Conservation (phyloP, 495 filamentous ascomycete species). For the Ascobolus immersus region DNA sequence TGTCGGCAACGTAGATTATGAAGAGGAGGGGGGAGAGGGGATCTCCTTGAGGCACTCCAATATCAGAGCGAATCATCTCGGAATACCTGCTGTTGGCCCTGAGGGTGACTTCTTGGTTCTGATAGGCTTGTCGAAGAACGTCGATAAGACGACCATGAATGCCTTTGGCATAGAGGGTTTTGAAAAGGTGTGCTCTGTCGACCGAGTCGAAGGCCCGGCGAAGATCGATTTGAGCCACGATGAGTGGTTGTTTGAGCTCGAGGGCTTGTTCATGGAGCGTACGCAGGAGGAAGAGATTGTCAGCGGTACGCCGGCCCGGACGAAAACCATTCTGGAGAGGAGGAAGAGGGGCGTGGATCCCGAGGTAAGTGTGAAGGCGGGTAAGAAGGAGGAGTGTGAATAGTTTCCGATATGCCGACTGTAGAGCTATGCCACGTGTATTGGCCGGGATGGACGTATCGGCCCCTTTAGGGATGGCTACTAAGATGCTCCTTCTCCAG, state of each 20-base stretch:
- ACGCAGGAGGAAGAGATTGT: neutral
- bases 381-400: neutral
- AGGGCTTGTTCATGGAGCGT: neutral
- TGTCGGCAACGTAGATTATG: neutral
- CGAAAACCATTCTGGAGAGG: neutral
- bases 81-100: neutral
- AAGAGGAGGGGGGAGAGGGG: conserved; percentile 2
- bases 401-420: neutral
- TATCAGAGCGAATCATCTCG: neutral
- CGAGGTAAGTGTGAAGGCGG: neutral
- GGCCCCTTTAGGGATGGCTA: neutral
- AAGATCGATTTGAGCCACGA: neutral
- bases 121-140: neutral
- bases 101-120: neutral
- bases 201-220: neutral
- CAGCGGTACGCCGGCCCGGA: neutral
- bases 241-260: neutral
- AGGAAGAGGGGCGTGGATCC: neutral
- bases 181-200: neutral
- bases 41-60: conserved; percentile 1
- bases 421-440: neutral
- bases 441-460: neutral
- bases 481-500: neutral
- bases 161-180: neutral
- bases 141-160: neutral